A percentile compares a stretch with the other conserved stretches of the same genome.
Evolutionary conservation across 805 yeast species (phyloP).

Genomic region (Yarrowia divulgata): DNA sequence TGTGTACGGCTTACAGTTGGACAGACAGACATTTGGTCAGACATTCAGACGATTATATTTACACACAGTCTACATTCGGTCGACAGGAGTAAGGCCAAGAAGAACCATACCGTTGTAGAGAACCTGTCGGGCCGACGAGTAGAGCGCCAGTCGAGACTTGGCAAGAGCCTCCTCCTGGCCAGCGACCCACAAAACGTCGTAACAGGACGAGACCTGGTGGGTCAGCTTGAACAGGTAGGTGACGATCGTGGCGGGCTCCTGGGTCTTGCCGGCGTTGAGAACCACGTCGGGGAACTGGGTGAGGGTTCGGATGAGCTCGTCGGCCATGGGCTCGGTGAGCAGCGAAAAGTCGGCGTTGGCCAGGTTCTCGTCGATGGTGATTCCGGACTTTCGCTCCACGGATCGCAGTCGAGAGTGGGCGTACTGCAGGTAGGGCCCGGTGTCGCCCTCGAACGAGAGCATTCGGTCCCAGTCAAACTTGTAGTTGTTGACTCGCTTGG

Average conservation of each 20-base stretch:
- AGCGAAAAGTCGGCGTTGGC: constrained; percentile 62
- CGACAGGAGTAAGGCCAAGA: constrained; percentile 96
- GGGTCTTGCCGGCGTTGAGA: constrained; percentile 79
- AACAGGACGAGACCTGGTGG: constrained; percentile 95
- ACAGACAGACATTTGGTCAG: too few species aligned
- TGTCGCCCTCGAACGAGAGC: constrained; percentile 98
- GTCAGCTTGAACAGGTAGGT: constrained; percentile 91
- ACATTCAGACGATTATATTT: not conserved
- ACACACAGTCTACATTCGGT: constrained; percentile 76
- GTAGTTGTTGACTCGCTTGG: constrained; percentile 95
- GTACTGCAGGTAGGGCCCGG: constrained; percentile 98
- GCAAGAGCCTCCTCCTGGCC: constrained; percentile 91
- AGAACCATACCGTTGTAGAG: constrained; percentile 87
- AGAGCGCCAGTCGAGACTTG: constrained; percentile 88
- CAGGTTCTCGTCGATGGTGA: constrained; percentile 47
- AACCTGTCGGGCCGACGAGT: constrained; percentile 87
- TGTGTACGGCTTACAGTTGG: too few species aligned
- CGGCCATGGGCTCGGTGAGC: constrained; percentile 75
- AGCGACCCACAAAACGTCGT: constrained; percentile 94
- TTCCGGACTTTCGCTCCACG: constrained; percentile 79
- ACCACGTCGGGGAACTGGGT: constrained; percentile 92
- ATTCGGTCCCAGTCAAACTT: constrained; percentile 98
- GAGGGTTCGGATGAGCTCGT: constrained; percentile 72
- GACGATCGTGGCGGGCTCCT: constrained; percentile 93
- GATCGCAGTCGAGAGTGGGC: constrained; percentile 97